Percentiles rank a stretch among this genome's conserved stretches.
These are phyloP conservation scores for Candolleomyces efflorescens DNA, from an alignment of 768 basidiomycete genomes.

Conservation along the genomic window DNA sequence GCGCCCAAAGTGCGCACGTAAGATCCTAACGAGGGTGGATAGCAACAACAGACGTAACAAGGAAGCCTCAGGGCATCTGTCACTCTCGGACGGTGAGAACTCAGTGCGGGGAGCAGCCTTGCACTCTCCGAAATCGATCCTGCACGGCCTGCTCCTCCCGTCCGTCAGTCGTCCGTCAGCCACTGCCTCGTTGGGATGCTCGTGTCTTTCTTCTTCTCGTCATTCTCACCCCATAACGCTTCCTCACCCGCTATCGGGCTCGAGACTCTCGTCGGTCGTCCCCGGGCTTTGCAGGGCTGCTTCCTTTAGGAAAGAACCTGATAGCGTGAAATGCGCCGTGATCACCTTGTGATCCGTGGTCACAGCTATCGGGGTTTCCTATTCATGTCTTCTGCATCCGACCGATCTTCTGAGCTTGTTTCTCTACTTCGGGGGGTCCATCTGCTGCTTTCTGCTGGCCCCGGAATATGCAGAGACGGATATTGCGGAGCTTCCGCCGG, in stretches of 20 bases:
- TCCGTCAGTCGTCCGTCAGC: neutral
- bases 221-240: neutral
- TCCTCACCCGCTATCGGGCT: neutral
- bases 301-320: constrained; percentile 1
- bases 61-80: constrained; percentile 36
- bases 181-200: too few relatives aligned
- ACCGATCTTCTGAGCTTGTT: constrained; percentile 32
- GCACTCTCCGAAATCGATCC: constrained; percentile 7
- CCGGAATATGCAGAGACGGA: constrained; percentile 13
- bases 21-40: constrained; percentile 25
- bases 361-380: constrained; percentile 16
- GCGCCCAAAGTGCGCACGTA: constrained; percentile 45
- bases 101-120: constrained; percentile 38
- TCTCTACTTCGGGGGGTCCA: constrained; percentile 22
- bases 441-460: constrained; percentile 10
- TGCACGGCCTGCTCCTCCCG: constrained; percentile 13
- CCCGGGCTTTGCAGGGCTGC: neutral
- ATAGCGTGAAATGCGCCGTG: constrained; percentile 13
- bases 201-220: too few relatives aligned
- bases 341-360: constrained; percentile 22
- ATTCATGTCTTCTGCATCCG: constrained; percentile 28
- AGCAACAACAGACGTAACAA: constrained; percentile 51
- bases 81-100: constrained; percentile 31
- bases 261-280: neutral
- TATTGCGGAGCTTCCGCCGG: constrained; percentile 12